Evolutionary conservation across 2,329 filamentous ascomycete genomes (phyloP), one percentile per base, ranked within the genome.

Genomic region (Ascosphaera aggregata): DNA sequence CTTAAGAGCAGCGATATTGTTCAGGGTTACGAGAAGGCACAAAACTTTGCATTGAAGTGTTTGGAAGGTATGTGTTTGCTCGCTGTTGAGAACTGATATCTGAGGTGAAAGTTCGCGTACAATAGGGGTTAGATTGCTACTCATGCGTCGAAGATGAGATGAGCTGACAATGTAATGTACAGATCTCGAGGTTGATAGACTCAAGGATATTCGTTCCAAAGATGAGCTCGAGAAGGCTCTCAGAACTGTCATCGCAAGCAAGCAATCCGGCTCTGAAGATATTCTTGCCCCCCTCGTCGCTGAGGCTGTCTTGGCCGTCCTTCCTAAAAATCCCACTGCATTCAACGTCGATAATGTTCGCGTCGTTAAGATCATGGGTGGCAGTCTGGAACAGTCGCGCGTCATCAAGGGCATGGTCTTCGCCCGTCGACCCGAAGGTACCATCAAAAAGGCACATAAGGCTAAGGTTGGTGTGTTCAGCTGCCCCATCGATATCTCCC

Each of bases 271-370:
- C 49, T 84, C 72, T 54, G 89, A 98, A 65, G 81, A 92, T 39
- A 71, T 84, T 52, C 67, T 98, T 40, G 80, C 85, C 43, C 66
- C 76, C 40, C 69, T 95, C 51, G 85, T 98, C 46, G 76, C 91
- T 36, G 84, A 94, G 55, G 72, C 71, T 20, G 71, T 76, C 17
- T 72, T 95, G 41, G 75, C 82, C 35, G 85, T 98, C 16, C 70
- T 98, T 45, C 89, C 91, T 48, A 94, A 94, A 67, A 93, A 94
- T 63, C 80, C 89, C 17, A 63, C 69, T 56, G 85, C 91, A 63
- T 98, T 98, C 71, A 98, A 94, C 61, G 84, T 98, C 46, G 89
- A 98, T 66, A 98, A 98, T 59, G 77, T 98, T 51, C 80, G 89
- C 43, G 91, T 98, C 42, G 91, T 98, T 51, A 98, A 98, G 71